Base-by-base conservation (phyloP, 345 rosid species). In the Gossypium turneri region DNA sequence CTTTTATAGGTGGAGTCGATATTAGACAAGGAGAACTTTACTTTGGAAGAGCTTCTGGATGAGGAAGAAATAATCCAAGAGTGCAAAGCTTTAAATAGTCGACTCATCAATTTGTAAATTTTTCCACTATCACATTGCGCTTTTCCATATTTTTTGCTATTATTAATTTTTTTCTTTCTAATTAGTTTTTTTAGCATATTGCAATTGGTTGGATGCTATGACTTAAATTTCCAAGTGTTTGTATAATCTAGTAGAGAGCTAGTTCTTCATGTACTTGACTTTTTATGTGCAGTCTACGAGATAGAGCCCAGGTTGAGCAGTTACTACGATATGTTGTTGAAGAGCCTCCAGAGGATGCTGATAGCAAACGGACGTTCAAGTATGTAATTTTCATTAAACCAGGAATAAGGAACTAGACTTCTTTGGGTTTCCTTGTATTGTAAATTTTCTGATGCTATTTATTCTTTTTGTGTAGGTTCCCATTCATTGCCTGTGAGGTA, bases 61-160 rank as follows among this genome's bases (percentile, higher is more conserved):
- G 99, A 96, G 86, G 99, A 96, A 89, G 99, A 96, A 80, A 90
- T 93, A 80, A 93, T 96, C 73, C 99, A 96, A 85, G 99, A 96
- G 79, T 96, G 99, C 98, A 96, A 93, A 85, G 98, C 93, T 60
- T 84, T 96, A 78, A 96, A 96, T 82, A 90, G 93, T 74, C 97
- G 99, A 29, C 98, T 96, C 44, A 93, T 96, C 20, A 90, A 92
- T 71, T 96, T 93, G 99, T 96, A 92, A 84, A 62, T 76, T 29
- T 29, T 11, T 4, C 61, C 9, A 15, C 57, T 25, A 27, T 27
- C 19, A 2, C 57, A 17, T 69, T 27, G 7, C 25, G 55, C 38
- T 2, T 44, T 67, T 8, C 25, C 53, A 22, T 25, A 20, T 8
- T 24, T 72, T 34, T 20, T 43, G 38, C 27, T 22, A 48, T 24